Conservation (phyloP, 176 grass and related monocot genomes). For the Bonia amplexicaulis region DNA sequence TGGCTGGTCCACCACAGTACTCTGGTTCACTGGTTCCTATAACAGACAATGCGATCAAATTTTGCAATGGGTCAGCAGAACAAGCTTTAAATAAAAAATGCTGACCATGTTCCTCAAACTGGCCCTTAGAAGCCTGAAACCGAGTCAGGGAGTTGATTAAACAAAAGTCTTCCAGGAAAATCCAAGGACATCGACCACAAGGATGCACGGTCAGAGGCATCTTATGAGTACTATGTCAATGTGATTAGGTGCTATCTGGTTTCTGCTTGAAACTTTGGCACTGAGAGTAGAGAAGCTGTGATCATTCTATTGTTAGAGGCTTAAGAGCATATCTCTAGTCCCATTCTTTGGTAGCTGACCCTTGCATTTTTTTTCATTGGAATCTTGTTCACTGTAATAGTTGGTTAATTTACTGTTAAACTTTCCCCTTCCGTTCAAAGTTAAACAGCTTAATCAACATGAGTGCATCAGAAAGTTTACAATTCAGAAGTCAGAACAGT, state of each 20-base stretch:
- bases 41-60: conserved; percentile 2
- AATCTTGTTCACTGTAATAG: background rate
- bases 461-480: background rate
- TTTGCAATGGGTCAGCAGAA: background rate
- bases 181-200: background rate
- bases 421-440: background rate
- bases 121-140: conserved; percentile 12
- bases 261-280: conserved; percentile 44
- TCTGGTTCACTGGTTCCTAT: background rate
- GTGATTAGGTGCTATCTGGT: conserved; percentile 30
- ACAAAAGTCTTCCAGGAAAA: conserved; percentile 18
- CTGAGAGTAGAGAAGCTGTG: background rate
- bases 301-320: background rate
- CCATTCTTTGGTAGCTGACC: background rate
- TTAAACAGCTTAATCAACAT: background rate
- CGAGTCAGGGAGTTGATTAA: conserved; percentile 25
- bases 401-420: background rate
- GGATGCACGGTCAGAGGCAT: background rate
- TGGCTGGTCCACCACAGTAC: background rate
- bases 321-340: background rate
- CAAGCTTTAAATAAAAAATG: background rate
- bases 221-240: conserved; percentile 45
- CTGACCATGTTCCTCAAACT: background rate
- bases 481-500: background rate
- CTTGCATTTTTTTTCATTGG: background rate